Conservation (phyloP, 805 yeast genomes). For the Starmera pachycereana region DNA sequence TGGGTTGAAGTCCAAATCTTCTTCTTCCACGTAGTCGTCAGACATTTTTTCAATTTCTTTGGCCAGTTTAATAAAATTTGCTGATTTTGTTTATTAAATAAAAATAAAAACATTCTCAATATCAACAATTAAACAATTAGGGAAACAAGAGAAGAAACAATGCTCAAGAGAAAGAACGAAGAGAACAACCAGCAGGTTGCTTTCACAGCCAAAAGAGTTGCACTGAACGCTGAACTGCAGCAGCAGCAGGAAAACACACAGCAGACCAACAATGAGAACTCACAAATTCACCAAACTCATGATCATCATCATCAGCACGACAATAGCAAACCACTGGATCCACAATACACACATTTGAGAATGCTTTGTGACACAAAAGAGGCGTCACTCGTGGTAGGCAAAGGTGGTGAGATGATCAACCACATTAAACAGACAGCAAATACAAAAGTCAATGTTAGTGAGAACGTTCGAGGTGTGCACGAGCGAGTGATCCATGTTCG, state of each 20-base stretch:
- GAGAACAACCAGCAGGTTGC: slow-evolving; percentile 33
- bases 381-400: slow-evolving; percentile 68
- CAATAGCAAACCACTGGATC: slow-evolving; percentile 28
- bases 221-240: slow-evolving; percentile 50
- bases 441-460: slow-evolving; percentile 62
- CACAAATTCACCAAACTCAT: slow-evolving; percentile 3
- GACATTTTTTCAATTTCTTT: neutral
- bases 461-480: slow-evolving; percentile 58
- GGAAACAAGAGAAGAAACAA: slow-evolving; percentile 17
- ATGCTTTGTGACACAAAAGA: slow-evolving; percentile 70
- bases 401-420: slow-evolving; percentile 65
- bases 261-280: slow-evolving; percentile 1
- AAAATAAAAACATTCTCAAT: neutral
- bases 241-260: slow-evolving; percentile 1
- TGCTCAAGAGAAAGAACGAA: slow-evolving; percentile 52
- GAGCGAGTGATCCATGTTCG: slow-evolving; percentile 67
- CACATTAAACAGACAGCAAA: slow-evolving; percentile 53
- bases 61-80: neutral
- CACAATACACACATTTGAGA: slow-evolving; percentile 56
- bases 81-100: neutral
- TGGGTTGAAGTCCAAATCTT: slow-evolving; percentile 5
- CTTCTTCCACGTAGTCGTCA: slow-evolving; percentile 12
- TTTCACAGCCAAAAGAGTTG: slow-evolving; percentile 52
- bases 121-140: neutral
- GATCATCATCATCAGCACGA: slow-evolving; percentile 18